A percentile compares a stretch with the other conserved stretches of the same genome.
These are phyloP conservation scores for Crithidia expoeki DNA, from an alignment of 208 protist species.

Conservation along the genomic window DNA sequence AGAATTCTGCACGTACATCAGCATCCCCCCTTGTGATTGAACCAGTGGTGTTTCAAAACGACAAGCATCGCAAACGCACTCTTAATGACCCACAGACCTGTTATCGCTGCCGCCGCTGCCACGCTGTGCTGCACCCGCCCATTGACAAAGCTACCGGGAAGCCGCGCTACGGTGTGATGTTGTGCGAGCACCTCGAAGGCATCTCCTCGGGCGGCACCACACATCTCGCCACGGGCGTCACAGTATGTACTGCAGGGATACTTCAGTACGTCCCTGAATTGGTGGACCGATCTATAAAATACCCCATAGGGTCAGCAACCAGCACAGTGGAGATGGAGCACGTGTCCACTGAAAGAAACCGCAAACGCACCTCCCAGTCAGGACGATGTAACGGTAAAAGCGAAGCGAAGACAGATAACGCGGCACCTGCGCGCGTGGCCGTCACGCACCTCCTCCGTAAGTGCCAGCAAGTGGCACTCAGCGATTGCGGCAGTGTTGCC, in stretches of 20 bases:
- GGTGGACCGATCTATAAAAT: too few relatives aligned
- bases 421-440: not conserved
- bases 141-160: slow-evolving; percentile 41
- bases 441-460: slow-evolving; percentile 4
- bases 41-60: not conserved
- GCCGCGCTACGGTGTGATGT: slow-evolving; percentile 38
- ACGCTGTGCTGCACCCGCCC: slow-evolving; percentile 30
- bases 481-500: not conserved
- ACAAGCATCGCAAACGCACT: slow-evolving; percentile 25
- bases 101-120: slow-evolving; percentile 56
- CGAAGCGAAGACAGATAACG: not conserved
- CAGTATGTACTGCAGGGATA: slow-evolving; percentile 27
- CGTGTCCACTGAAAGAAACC: too few relatives aligned
- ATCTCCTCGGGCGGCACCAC: slow-evolving; percentile 25
- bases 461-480: slow-evolving; percentile 16
- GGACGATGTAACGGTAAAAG: not conserved
- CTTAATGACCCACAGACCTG: slow-evolving; percentile 29
- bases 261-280: slow-evolving; percentile 13
- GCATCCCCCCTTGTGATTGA: not conserved
- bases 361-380: too few relatives aligned
- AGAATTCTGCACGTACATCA: not conserved
- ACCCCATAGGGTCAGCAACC: too few relatives aligned
- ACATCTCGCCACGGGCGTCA: slow-evolving; percentile 29
- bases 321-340: not conserved
- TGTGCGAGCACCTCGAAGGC: slow-evolving; percentile 57